Evolutionary conservation across 2,329 filamentous ascomycete genomes (phyloP), one percentile per base, ranked within the genome.

Genomic region (Colletotrichum tropicale): DNA sequence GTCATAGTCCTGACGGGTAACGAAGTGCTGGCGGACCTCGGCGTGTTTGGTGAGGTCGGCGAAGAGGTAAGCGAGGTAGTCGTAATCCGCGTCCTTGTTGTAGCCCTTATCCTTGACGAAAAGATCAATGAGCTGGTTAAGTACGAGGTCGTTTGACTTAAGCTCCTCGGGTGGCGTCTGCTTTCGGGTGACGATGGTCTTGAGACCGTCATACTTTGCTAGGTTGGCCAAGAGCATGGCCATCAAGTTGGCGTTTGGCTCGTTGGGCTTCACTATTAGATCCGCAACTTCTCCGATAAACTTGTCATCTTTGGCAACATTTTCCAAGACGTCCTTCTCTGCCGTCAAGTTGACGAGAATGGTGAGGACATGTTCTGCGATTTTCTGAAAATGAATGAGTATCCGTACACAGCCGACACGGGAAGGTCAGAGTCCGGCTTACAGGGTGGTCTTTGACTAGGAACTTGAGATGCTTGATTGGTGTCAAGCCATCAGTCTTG

Each of bases 181-280:
- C 81, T 93, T 94, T 71, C 94, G 88, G 6, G 89, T 88, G 13
- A 96, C 85, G 6, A 98, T 87, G 58, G 89, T 89, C 78, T 94
- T 93, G 72, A 98, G 85, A 8, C 89, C 89, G 79, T 96, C 93
- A 76, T 91, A 94, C 86, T 98, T 98, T 74, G 93, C 91, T 69
- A 99, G 88, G 82, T 99, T 99, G 83, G 97, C 96, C 28, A 98
- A 90, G 16, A 99, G 91, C 96, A 98, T 98, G 61, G 95, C 92
- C 61, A 98, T 87, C 55, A 97, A 90, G 81, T 98, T 94, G 68
- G 95, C 95, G 81, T 96, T 96, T 34, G 91, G 90, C 82, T 98
- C 96, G 68, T 93, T 92, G 5, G 91, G 87, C 79, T 92, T 90
- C 93, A 94, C 94, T 80, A 98, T 89, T 81, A 94, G 92, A 30